Percentiles rank a stretch among this genome's conserved stretches.
Evolutionary conservation across 2,329 filamentous ascomycete genomes (phyloP).

Genomic region (Aspergillus sp.): DNA sequence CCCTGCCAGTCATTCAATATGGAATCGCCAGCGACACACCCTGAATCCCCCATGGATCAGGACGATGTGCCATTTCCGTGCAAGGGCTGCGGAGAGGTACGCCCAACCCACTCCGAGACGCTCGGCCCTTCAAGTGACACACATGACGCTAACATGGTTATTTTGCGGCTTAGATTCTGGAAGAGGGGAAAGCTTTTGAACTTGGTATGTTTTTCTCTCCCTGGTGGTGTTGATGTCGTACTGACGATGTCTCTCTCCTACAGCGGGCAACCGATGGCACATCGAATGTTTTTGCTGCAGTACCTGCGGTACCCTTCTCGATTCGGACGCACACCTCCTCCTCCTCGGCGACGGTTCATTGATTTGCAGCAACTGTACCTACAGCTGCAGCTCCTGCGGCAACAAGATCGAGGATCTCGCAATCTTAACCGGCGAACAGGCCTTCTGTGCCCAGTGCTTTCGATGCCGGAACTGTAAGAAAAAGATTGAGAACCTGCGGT

Average conservation of each 20-base stretch:
- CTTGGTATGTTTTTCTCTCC: constrained; percentile 62
- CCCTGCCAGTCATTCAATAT: constrained; percentile 30
- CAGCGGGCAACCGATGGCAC: constrained; percentile 96
- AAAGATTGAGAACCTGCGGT: constrained; percentile 97
- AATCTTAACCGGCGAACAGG: constrained; percentile 95
- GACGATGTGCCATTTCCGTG: constrained; percentile 82
- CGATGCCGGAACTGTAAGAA: constrained; percentile 96
- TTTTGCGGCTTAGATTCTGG: constrained; percentile 67
- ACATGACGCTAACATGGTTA: background rate
- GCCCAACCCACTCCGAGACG: constrained; percentile 7
- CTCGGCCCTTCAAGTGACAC: background rate
- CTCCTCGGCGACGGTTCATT: constrained; percentile 95
- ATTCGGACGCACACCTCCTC: constrained; percentile 95
- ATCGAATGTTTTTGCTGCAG: constrained; percentile 98
- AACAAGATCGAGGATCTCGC: constrained; percentile 98
- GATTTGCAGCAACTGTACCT: constrained; percentile 99
- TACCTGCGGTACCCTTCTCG: constrained; percentile 89
- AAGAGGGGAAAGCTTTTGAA: constrained; percentile 98
- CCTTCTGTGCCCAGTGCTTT: constrained; percentile 96
- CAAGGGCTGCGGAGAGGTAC: constrained; percentile 89
- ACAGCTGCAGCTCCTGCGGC: constrained; percentile 93
- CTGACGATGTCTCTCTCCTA: constrained; percentile 21
- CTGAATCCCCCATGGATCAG: constrained; percentile 65
- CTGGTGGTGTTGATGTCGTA: constrained; percentile 20
- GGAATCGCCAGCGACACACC: constrained; percentile 55